phyloP scores from a whole-genome alignment of 768 basidiomycete genomes.

The Phanerochaete sordida region DNA sequence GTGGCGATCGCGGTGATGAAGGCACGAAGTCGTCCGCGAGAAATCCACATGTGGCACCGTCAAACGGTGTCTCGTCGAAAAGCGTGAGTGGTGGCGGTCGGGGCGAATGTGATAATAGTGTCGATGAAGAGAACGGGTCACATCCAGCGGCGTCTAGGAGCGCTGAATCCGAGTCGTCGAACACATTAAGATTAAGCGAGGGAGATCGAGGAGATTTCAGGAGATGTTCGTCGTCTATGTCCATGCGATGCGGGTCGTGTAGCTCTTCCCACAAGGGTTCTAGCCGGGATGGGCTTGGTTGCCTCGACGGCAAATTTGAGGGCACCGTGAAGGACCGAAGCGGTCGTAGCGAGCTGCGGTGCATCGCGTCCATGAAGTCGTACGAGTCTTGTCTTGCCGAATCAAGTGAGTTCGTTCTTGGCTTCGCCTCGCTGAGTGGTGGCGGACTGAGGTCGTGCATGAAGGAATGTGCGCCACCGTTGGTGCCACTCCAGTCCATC shows the following conservation, averaged over 20 bases:
- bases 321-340: constrained; percentile 5
- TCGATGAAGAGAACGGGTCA: background rate
- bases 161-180: background rate
- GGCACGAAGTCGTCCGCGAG: constrained; percentile 6
- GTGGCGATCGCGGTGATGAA: constrained; percentile 17
- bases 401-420: constrained; percentile 7
- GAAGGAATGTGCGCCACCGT: background rate
- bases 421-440: background rate
- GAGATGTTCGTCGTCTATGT: background rate
- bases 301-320: background rate
- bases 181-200: background rate
- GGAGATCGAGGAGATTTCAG: constrained; percentile 1
- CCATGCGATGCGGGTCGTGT: background rate
- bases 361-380: background rate
- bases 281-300: background rate
- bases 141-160: background rate
- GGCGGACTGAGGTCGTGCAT: background rate
- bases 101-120: background rate
- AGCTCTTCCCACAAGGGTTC: constrained; percentile 2
- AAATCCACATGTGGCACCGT: background rate
- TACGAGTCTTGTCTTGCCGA: background rate
- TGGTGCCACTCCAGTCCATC: constrained; percentile 7
- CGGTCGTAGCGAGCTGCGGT: background rate
- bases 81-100: background rate
- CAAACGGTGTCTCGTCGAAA: background rate